Base-by-base conservation (phyloP, 2,329 filamentous ascomycete genomes). In the Nemania bipapillata region DNA sequence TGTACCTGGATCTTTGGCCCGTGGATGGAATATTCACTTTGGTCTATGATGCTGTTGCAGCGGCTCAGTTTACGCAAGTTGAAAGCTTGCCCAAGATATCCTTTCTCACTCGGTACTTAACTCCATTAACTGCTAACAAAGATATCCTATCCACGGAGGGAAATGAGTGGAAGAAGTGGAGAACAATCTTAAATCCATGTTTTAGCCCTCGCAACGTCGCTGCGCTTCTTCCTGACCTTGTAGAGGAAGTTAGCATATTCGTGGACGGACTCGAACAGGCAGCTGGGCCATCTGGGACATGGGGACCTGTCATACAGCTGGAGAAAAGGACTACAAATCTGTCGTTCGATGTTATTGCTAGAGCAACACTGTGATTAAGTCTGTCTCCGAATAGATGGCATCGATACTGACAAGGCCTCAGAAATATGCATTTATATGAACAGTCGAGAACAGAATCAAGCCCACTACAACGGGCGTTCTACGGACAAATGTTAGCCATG, bases 301-400 rank as follows among this genome's bases (percentile, higher is more conserved):
- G 76, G 77, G 74, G 76, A 24, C 54, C 66, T 20, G 71, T 79
- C 20, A 79, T 79, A 26, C 56, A 70, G 1, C 70, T 83, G 4
- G 74, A 81, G 58, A 64, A 77, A 4, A 74, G 72, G 8, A 75
- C 80, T 1, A 79, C 74, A 6, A 78, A 79, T 55, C 63, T 83
- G 12, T 79, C 81, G 0, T 77, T 82, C 4, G 80, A 83, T 58
- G 73, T 82, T 15, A 83, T 81, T 45, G 72, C 73, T 9, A 73
- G 78, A 6, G 75, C 78, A 12, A 74, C 77, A 3, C 58, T 82
- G 74, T 80, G 69, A 55, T 15, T 26, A 17, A 17, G 4, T 45
- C 40, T n/a, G n/a, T n/a, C n/a, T n/a, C n/a, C n/a, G n/a, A n/a
- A n/a, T n/a, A n/a, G 12, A 15, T 45, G 4, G 4, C 40, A 45